phyloP scores from a whole-genome alignment of 2,329 filamentous ascomycete species.

The Talaromyces sp. region DNA sequence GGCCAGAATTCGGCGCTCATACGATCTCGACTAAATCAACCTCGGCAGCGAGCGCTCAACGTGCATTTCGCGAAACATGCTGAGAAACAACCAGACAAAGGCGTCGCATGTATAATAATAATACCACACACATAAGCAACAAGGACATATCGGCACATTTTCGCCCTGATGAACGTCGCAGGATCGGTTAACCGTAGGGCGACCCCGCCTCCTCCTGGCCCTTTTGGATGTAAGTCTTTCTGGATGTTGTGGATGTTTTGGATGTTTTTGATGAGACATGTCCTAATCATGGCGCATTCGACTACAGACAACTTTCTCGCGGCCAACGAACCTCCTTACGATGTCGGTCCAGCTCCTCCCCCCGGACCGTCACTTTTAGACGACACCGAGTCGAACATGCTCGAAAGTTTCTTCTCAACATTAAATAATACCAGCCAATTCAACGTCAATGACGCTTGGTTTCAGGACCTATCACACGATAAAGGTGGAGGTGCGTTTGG shows the following conservation, averaged over 20 bases:
- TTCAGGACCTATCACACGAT: slow-evolving; percentile 28
- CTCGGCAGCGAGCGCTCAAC: slow-evolving; percentile 5
- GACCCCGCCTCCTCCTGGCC: slow-evolving; percentile 54
- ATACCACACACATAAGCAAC: not conserved
- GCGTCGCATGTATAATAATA: slow-evolving; percentile 7
- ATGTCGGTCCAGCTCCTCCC: slow-evolving; percentile 60
- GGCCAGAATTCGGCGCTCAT: not conserved
- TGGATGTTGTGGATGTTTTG: not conserved
- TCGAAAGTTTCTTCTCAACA: slow-evolving; percentile 51
- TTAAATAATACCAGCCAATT: slow-evolving; percentile 43
- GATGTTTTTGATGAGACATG: not conserved
- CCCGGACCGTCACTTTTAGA: slow-evolving; percentile 65
- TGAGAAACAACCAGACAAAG: slow-evolving; percentile 5
- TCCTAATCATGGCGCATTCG: not conserved
- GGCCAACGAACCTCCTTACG: slow-evolving; percentile 37
- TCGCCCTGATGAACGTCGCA: slow-evolving; percentile 35
- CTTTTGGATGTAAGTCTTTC: slow-evolving; percentile 65
- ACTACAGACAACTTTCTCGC: slow-evolving; percentile 36
- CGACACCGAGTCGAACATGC: slow-evolving; percentile 55
- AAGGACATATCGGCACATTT: not conserved
- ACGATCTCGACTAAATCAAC: slow-evolving; percentile 4
- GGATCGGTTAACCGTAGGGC: slow-evolving; percentile 38
- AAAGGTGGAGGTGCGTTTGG: slow-evolving; percentile 31
- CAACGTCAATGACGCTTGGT: slow-evolving; percentile 40
- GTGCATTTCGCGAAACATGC: not conserved